phyloP scores from a whole-genome alignment of 1,284 basidiomycete genomes.

The Cryptococcus sp. region DNA sequence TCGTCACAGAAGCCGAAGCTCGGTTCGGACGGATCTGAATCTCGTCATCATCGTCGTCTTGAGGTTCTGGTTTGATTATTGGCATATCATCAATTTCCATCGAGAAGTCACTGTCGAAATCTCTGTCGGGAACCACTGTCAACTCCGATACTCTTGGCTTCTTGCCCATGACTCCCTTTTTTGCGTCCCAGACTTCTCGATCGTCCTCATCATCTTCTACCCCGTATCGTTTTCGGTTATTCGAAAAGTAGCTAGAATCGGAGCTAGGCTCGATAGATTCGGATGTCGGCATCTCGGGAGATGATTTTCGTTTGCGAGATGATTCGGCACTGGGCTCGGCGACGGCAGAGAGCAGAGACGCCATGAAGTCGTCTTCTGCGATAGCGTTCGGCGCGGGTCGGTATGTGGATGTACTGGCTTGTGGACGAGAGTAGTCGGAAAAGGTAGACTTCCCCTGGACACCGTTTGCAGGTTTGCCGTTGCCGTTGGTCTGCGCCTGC shows the following conservation, averaged over 20 bases:
- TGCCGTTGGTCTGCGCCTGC: constrained; percentile 22
- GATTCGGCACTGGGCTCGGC: constrained; percentile 30
- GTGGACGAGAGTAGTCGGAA: constrained; percentile 49
- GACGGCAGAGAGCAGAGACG: constrained; percentile 57
- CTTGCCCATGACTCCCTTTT: constrained; percentile 36
- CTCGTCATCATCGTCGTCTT: constrained; percentile 47
- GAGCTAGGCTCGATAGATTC: constrained; percentile 38
- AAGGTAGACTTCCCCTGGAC: constrained; percentile 48
- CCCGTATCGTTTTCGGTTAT: constrained; percentile 29
- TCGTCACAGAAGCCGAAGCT: constrained; percentile 20
- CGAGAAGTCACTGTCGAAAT: constrained; percentile 33
- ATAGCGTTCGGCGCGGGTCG: constrained; percentile 66
- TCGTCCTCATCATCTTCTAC: constrained; percentile 50
- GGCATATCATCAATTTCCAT: constrained; percentile 26
- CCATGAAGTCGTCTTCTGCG: constrained; percentile 83
- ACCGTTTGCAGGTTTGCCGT: constrained; percentile 38
- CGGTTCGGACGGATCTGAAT: constrained; percentile 16
- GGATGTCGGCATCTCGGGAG: constrained; percentile 51
- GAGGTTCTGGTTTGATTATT: constrained; percentile 44
- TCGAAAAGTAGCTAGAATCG: constrained; percentile 53
- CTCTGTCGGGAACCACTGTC: constrained; percentile 22
- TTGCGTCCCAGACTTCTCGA: constrained; percentile 47
- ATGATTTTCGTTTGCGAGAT: constrained; percentile 69
- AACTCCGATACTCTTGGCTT: constrained; percentile 41
- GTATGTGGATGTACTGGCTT: constrained; percentile 63